phyloP scores from a whole-genome alignment of 169 alveolate genomes.

The Perkinsus chesapeaki region DNA sequence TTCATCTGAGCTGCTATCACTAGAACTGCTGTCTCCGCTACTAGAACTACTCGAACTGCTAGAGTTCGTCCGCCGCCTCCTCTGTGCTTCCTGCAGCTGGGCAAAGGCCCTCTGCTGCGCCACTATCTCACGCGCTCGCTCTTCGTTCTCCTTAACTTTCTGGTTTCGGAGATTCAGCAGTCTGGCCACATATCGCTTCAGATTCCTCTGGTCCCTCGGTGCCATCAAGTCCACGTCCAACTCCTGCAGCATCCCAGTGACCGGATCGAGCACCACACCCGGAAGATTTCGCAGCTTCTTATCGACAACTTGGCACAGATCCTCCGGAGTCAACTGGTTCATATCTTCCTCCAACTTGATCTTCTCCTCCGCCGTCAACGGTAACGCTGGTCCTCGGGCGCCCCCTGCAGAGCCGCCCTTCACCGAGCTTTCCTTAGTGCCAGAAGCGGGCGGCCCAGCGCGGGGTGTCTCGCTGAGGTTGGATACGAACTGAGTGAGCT shows the following conservation, averaged over 20 bases:
- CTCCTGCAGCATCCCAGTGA: neutral
- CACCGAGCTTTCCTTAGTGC: neutral
- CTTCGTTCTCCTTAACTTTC: neutral
- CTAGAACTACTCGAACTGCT: neutral
- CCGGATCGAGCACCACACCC: neutral
- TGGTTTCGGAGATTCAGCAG: neutral
- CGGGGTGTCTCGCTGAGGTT: neutral
- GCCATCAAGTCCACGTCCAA: neutral
- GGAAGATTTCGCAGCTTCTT: neutral
- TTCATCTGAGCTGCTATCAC: neutral
- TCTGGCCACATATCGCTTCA: neutral
- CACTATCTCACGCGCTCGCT: neutral
- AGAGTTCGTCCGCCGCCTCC: neutral
- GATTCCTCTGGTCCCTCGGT: neutral
- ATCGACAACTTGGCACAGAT: neutral
- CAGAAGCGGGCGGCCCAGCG: neutral
- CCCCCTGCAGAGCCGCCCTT: neutral
- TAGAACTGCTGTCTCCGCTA: neutral
- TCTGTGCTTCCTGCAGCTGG: neutral
- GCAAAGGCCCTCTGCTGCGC: neutral
- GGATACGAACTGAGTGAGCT: neutral
- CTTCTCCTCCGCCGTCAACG: neutral
- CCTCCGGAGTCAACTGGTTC: neutral
- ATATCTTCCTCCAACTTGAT: neutral
- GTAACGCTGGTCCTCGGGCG: neutral